These are phyloP conservation scores for Ophiostoma quercus DNA, from an alignment of 2,329 filamentous ascomycete genomes.

Conservation along the genomic window DNA sequence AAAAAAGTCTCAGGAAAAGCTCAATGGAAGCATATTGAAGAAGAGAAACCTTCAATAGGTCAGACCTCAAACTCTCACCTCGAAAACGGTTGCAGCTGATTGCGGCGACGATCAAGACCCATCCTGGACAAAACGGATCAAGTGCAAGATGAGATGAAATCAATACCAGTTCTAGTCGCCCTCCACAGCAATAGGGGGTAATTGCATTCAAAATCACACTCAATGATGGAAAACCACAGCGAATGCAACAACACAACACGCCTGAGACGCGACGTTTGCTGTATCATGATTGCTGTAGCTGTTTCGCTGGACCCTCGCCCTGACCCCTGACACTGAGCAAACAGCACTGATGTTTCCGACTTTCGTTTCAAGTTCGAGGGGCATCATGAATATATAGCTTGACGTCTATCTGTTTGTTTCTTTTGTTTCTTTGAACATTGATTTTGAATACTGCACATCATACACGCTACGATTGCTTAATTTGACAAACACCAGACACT, in stretches of 20 bases:
- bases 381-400: background rate
- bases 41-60: no score
- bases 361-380: background rate
- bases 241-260: conserved; percentile 31
- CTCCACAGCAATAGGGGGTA: conserved; percentile 1
- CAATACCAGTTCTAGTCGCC: background rate
- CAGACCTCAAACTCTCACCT: background rate
- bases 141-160: background rate
- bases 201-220: background rate
- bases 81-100: background rate
- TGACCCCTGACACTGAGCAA: background rate
- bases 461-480: background rate
- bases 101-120: background rate
- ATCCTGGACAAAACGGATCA: background rate
- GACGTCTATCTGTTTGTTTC: background rate
- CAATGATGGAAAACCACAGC: background rate
- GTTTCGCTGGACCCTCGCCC: conserved; percentile 2
- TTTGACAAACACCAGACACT: background rate
- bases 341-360: background rate
- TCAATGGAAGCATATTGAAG: no score
- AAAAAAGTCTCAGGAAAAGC: no score
- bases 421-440: background rate
- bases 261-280: conserved; percentile 39
- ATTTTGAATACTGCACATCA: background rate
- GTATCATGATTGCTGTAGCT: conserved; percentile 29